Conservation (phyloP, 2,329 filamentous ascomycete species). For the Penicillium aurantiogriseum region DNA sequence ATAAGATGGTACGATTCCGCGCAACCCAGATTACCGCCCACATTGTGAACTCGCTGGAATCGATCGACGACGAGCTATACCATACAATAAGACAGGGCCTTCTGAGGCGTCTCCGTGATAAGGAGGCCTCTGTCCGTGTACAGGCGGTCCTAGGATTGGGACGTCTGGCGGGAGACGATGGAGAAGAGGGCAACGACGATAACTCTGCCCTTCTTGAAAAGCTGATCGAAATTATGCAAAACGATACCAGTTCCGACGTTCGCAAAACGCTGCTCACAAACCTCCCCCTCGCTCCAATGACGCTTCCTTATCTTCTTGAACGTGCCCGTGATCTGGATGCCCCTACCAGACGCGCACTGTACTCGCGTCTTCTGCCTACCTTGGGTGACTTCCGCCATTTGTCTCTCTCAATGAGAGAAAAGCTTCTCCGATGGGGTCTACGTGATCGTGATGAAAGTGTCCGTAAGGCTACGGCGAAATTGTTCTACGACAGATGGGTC, state of each 20-base stretch:
- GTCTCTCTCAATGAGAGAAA: constrained; percentile 90
- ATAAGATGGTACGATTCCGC: constrained; percentile 88
- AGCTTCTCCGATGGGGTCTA: constrained; percentile 89
- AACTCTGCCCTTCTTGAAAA: constrained; percentile 72
- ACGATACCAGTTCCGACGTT: constrained; percentile 92
- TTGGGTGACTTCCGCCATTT: constrained; percentile 93
- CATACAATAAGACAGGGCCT: constrained; percentile 75
- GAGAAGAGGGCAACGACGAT: constrained; percentile 54
- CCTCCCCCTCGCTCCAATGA: constrained; percentile 78
- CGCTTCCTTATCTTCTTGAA: constrained; percentile 83
- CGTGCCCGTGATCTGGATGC: constrained; percentile 86
- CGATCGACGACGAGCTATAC: constrained; percentile 89
- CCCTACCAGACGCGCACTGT: constrained; percentile 78
- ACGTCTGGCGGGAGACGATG: constrained; percentile 73
- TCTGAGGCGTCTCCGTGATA: constrained; percentile 84
- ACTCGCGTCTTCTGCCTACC: constrained; percentile 79
- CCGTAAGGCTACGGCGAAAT: constrained; percentile 80
- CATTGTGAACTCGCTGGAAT: constrained; percentile 86
- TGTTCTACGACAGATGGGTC: constrained; percentile 97
- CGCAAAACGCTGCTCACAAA: constrained; percentile 84
- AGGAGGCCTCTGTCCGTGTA: constrained; percentile 86
- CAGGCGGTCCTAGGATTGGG: constrained; percentile 92
- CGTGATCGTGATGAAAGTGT: constrained; percentile 93
- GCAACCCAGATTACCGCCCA: constrained; percentile 87
- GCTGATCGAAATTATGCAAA: constrained; percentile 82